phyloP scores from a whole-genome alignment of 2,329 filamentous ascomycete genomes.

The Talaromyces sp. region DNA sequence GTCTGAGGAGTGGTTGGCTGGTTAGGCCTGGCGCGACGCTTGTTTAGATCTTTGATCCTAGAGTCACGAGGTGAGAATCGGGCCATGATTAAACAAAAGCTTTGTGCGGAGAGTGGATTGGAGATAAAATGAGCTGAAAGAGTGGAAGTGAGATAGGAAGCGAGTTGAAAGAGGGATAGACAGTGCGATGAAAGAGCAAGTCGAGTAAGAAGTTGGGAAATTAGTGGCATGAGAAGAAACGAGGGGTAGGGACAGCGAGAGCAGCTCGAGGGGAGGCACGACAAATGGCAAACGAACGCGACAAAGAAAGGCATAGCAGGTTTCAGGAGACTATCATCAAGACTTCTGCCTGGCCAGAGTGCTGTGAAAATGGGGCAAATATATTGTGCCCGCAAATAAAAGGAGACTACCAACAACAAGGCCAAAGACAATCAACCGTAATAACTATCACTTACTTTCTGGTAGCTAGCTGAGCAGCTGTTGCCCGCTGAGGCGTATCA shows the following conservation, averaged over 20 bases:
- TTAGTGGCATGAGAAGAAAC: not conserved
- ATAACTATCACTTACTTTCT: constrained; percentile 49
- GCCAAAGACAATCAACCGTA: constrained; percentile 2
- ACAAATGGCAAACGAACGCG: not conserved
- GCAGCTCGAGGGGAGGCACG: not conserved
- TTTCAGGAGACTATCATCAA: not conserved
- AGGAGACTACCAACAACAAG: not conserved
- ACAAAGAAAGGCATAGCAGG: not conserved
- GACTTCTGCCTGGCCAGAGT: not conserved
- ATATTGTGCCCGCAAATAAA: not conserved
- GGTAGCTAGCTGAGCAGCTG: constrained; percentile 52
- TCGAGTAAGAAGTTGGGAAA: not conserved
- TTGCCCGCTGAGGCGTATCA: constrained; percentile 49
- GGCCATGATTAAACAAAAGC: not conserved
- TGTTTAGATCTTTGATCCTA: constrained; percentile 32
- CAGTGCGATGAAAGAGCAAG: not conserved
- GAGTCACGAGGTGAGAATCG: constrained; percentile 1
- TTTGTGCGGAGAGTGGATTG: not conserved
- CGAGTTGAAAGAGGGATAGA: not conserved
- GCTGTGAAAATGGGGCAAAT: not conserved
- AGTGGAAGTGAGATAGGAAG: not conserved
- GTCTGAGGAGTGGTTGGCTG: constrained; percentile 19
- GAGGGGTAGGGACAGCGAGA: not conserved
- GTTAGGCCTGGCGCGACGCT: constrained; percentile 25
- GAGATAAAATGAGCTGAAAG: not conserved